Conservation (phyloP, 805 yeast genomes). For the Cyberlindnera misumaiensis region DNA sequence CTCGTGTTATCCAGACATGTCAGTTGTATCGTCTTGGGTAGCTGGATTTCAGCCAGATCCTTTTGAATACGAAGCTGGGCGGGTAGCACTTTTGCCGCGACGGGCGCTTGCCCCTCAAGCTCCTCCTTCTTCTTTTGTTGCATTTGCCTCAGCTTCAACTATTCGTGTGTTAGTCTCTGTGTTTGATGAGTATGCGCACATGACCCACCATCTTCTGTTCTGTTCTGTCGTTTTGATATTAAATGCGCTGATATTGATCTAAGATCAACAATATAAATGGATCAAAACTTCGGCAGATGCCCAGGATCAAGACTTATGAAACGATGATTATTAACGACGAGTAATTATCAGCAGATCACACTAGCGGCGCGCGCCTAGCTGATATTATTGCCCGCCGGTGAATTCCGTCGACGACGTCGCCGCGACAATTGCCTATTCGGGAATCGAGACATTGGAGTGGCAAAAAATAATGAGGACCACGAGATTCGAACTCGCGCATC, state of each 20-base stretch:
- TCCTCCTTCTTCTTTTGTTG: conserved; percentile 52
- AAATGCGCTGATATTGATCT: too few species aligned
- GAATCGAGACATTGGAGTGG: not conserved
- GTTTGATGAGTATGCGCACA: not conserved
- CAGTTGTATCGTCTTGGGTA: conserved; percentile 51
- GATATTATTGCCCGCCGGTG: too few species aligned
- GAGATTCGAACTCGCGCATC: conserved; percentile 41
- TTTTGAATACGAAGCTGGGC: conserved; percentile 75
- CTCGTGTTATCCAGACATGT: conserved; percentile 46
- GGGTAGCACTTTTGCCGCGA: conserved; percentile 33
- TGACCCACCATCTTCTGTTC: not conserved
- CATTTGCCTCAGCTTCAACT: conserved; percentile 54
- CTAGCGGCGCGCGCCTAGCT: too few species aligned
- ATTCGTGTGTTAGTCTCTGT: not conserved
- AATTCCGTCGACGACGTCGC: too few species aligned
- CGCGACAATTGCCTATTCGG: too few species aligned
- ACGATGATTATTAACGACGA: too few species aligned
- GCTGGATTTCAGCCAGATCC: conserved; percentile 62
- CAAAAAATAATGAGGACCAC: conserved; percentile 30
- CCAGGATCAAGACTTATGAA: too few species aligned
- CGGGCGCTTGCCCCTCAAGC: conserved; percentile 13
- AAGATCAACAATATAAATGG: too few species aligned
- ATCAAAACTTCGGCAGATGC: too few species aligned
- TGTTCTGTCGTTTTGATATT: too few species aligned
- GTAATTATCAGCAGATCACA: too few species aligned